phyloP scores from a whole-genome alignment of 2,329 filamentous ascomycete genomes.

The Epichloe elymi region DNA sequence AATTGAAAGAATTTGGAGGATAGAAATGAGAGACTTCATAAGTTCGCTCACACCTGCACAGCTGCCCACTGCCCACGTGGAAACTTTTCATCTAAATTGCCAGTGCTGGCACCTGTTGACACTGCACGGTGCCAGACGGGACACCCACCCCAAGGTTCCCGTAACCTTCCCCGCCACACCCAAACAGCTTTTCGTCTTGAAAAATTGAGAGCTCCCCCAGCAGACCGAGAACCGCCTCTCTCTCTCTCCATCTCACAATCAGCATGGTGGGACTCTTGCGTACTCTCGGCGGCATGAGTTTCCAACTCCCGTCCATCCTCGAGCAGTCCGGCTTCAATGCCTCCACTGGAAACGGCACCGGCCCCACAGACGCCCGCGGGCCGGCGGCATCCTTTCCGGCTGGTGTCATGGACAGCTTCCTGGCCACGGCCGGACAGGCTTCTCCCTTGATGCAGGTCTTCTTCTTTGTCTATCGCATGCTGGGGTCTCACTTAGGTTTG shows the following conservation, averaged over 20 bases:
- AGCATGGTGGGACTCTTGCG: slow-evolving; percentile 9
- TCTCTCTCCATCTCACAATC: not conserved
- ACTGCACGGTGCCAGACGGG: no score
- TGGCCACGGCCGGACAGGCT: slow-evolving; percentile 29
- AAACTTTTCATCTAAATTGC: no score
- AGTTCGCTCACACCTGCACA: no score
- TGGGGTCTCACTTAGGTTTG: slow-evolving; percentile 32
- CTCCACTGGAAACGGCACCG: slow-evolving; percentile 9
- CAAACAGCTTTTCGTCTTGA: no score
- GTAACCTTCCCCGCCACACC: no score
- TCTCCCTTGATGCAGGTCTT: slow-evolving; percentile 29
- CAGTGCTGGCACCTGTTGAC: no score
- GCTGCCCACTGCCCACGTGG: no score
- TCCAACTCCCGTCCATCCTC: slow-evolving; percentile 15
- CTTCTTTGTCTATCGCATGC: slow-evolving; percentile 31
- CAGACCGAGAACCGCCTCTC: no score
- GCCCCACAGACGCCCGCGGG: not conserved
- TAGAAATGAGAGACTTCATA: no score
- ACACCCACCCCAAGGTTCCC: no score
- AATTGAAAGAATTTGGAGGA: no score
- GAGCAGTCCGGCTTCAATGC: slow-evolving; percentile 10
- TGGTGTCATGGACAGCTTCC: slow-evolving; percentile 29
- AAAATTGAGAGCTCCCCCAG: no score
- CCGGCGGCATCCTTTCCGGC: slow-evolving; percentile 11
- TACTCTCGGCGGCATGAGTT: slow-evolving; percentile 15